phyloP scores from a whole-genome alignment of 768 basidiomycete genomes.

The Russula virescens region DNA sequence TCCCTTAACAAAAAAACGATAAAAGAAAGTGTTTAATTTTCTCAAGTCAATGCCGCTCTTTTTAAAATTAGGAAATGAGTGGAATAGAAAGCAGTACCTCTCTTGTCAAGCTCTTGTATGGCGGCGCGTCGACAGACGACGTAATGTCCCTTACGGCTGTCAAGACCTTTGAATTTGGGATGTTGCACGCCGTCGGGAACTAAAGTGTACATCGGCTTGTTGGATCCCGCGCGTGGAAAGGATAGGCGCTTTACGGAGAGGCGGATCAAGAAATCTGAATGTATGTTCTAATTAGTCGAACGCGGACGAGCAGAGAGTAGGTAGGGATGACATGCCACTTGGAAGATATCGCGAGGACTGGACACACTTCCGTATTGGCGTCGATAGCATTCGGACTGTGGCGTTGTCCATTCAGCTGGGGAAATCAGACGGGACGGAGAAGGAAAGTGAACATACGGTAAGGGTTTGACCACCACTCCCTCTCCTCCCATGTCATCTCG shows the following conservation, averaged over 20 bases:
- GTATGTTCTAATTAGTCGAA: neutral
- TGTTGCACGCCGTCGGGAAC: constrained; percentile 65
- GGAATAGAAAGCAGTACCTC: constrained; percentile 29
- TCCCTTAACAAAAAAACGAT: constrained; percentile 3
- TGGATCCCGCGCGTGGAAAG: constrained; percentile 15
- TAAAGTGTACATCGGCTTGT: constrained; percentile 30
- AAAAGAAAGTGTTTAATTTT: neutral
- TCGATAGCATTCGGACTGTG: constrained; percentile 65
- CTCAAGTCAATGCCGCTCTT: neutral
- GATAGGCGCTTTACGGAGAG: constrained; percentile 46
- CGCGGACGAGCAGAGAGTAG: neutral
- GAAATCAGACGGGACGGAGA: neutral
- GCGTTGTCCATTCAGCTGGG: neutral
- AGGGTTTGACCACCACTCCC: constrained; percentile 66
- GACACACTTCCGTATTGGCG: constrained; percentile 55
- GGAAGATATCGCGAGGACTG: constrained; percentile 50
- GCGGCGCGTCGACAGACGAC: constrained; percentile 55
- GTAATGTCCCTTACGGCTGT: constrained; percentile 45
- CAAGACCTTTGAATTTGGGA: constrained; percentile 48
- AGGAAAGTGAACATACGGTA: constrained; percentile 47
- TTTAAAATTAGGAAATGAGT: neutral
- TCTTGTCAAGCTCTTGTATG: constrained; percentile 35
- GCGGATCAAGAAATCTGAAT: constrained; percentile 61
- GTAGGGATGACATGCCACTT: constrained; percentile 37
- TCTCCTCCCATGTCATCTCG: constrained; percentile 58